These are phyloP conservation scores for Echria macrotheca DNA, from an alignment of 495 filamentous ascomycete genomes.

Conservation along the genomic window DNA sequence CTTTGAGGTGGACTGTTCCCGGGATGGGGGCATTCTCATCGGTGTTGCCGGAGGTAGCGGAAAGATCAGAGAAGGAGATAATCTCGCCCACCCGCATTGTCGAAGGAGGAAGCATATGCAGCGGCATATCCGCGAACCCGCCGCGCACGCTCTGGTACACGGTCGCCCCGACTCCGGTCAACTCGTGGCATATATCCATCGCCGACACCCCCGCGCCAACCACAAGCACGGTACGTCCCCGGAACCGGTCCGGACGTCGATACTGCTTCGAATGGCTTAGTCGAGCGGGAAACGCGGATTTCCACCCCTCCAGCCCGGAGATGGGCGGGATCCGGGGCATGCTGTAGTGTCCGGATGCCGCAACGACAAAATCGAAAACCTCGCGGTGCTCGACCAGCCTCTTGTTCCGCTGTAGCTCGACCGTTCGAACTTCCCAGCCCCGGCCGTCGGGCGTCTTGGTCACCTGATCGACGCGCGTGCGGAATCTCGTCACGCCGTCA, in stretches of 20 bases:
- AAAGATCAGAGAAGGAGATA: background rate
- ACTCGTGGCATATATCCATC: slow-evolving; percentile 54
- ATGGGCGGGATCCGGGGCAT: slow-evolving; percentile 53
- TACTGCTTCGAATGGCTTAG: slow-evolving; percentile 60
- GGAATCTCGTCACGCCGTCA: slow-evolving; percentile 44
- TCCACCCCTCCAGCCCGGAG: slow-evolving; percentile 47
- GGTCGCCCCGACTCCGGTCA: slow-evolving; percentile 40
- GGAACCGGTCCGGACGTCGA: slow-evolving; percentile 43
- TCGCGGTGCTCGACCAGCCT: slow-evolving; percentile 17
- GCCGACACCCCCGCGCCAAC: slow-evolving; percentile 59
- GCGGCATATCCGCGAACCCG: slow-evolving; percentile 51
- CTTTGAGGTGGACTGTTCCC: slow-evolving; percentile 24
- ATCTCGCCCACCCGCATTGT: slow-evolving; percentile 47
- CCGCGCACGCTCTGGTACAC: slow-evolving; percentile 56
- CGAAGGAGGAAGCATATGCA: slow-evolving; percentile 42
- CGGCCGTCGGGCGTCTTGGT: slow-evolving; percentile 34
- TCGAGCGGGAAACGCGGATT: slow-evolving; percentile 42
- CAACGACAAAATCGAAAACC: slow-evolving; percentile 52
- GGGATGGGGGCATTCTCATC: slow-evolving; percentile 12
- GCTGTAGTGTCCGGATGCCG: slow-evolving; percentile 57
- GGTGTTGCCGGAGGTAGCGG: background rate
- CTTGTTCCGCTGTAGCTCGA: slow-evolving; percentile 28
- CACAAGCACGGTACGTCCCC: slow-evolving; percentile 49
- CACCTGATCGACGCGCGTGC: slow-evolving; percentile 53
- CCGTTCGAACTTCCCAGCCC: slow-evolving; percentile 48